A percentile compares a stretch with the other conserved stretches of the same genome.
Evolutionary conservation across 1,284 basidiomycete species (phyloP).

Genomic region (Rhodofomes roseus): DNA sequence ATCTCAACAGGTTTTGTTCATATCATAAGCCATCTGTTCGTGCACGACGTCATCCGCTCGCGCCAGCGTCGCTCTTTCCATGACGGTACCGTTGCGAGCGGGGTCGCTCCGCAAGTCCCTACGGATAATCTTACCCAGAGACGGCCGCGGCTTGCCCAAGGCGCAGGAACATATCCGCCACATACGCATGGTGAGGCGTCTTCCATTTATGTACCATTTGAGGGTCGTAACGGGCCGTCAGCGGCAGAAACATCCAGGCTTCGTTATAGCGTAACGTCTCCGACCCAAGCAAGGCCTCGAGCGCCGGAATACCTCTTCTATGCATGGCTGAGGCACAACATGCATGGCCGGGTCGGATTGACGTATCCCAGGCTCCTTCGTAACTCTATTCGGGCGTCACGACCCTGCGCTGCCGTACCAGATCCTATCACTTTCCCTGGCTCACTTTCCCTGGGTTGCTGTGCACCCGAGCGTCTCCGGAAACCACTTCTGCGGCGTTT

Average conservation of each 20-base stretch:
- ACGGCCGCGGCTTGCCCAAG: neutral
- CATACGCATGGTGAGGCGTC: neutral
- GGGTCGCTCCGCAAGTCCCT: neutral
- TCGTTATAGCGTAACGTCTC: neutral
- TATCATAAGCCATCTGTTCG: neutral
- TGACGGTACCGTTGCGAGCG: neutral
- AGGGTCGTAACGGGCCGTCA: neutral
- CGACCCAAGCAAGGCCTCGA: neutral
- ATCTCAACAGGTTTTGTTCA: neutral
- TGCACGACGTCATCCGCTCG: neutral
- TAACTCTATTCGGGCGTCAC: neutral
- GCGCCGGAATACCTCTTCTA: neutral
- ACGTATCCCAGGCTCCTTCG: conserved; percentile 1
- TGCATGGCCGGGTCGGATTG: neutral
- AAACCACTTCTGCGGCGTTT: conserved; percentile 1
- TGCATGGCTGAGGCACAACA: neutral
- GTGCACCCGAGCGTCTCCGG: neutral
- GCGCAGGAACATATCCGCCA: neutral
- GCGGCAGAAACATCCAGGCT: neutral
- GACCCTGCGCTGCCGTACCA: neutral
- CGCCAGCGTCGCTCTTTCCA: neutral
- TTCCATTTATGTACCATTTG: neutral
- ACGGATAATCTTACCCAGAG: neutral
- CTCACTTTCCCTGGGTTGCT: neutral
- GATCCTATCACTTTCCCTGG: neutral